These are phyloP conservation scores for Naumovozyma dairenensis DNA, from an alignment of 805 yeast genomes.

Conservation along the genomic window DNA sequence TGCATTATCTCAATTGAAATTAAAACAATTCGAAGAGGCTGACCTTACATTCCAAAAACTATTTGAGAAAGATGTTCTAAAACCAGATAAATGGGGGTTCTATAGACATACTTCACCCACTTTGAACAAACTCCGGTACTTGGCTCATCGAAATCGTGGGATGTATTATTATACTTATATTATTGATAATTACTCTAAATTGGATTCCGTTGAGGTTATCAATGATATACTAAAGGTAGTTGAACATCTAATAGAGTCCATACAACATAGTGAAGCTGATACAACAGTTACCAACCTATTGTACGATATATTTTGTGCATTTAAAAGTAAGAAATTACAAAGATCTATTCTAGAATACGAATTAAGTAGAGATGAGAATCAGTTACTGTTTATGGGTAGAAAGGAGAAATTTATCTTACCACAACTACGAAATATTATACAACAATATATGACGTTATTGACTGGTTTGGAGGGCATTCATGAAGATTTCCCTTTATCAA, in stretches of 20 bases:
- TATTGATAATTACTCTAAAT: conserved; percentile 13
- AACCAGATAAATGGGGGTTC: conserved; percentile 33
- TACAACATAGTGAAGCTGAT: conserved; percentile 63
- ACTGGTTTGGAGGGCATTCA: neutral
- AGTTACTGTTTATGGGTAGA: conserved; percentile 15
- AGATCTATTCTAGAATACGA: conserved; percentile 53
- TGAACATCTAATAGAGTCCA: conserved; percentile 56
- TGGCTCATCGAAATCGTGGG: conserved; percentile 77
- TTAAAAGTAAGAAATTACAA: conserved; percentile 40
- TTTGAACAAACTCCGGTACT: conserved; percentile 61
- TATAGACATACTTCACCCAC: conserved; percentile 45
- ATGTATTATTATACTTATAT: conserved; percentile 44
- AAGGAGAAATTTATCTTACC: conserved; percentile 23
- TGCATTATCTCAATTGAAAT: conserved; percentile 57
- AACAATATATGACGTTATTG: conserved; percentile 12
- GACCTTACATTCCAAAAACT: conserved; percentile 47
- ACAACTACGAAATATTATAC: conserved; percentile 10
- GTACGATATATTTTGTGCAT: conserved; percentile 40
- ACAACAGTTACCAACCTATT: conserved; percentile 41
- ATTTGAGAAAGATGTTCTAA: conserved; percentile 60
- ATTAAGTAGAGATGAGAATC: conserved; percentile 31
- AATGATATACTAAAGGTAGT: conserved; percentile 38
- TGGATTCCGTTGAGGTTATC: conserved; percentile 30
- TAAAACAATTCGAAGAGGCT: conserved; percentile 40
- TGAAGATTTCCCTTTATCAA: neutral